A percentile compares a stretch with the other conserved stretches of the same genome.
phyloP scores from a whole-genome alignment of 208 protist species.

The Trypanosomatidae sp. region DNA sequence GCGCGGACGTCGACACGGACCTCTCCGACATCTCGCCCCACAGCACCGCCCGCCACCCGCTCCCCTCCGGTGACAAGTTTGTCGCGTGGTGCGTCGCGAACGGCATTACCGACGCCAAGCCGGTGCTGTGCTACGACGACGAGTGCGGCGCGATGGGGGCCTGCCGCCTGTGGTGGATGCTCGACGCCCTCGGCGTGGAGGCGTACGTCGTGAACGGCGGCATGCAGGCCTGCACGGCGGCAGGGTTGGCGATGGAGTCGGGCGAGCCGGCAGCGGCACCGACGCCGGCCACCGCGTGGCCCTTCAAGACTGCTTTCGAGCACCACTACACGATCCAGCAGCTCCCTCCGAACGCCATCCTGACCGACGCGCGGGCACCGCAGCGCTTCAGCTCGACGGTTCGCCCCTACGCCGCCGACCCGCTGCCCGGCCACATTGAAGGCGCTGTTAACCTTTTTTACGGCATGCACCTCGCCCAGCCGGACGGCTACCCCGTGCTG shows the following conservation, averaged over 20 bases:
- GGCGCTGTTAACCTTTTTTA: constrained; percentile 68
- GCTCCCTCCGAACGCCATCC: constrained; percentile 46
- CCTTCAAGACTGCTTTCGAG: constrained; percentile 38
- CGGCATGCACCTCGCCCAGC: constrained; percentile 19
- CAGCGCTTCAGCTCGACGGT: constrained; percentile 62
- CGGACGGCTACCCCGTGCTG: constrained; percentile 28
- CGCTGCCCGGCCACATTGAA: constrained; percentile 73
- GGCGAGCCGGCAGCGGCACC: constrained; percentile 15
- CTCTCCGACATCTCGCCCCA: constrained; percentile 26
- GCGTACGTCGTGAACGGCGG: constrained; percentile 83
- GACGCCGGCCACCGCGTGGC: constrained; percentile 34
- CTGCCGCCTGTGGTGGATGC: constrained; percentile 90
- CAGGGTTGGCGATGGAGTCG: constrained; percentile 41
- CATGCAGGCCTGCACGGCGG: constrained; percentile 48
- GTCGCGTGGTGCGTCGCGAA: constrained; percentile 58
- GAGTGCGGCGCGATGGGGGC: constrained; percentile 70
- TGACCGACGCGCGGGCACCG: constrained; percentile 62
- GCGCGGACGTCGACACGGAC: constrained; percentile 58
- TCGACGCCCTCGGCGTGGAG: constrained; percentile 73
- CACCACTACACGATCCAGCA: constrained; percentile 39
- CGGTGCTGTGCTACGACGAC: constrained; percentile 88
- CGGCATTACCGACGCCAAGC: constrained; percentile 35
- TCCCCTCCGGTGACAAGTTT: constrained; percentile 54
- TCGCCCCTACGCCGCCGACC: constrained; percentile 54
- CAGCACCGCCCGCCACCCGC: constrained; percentile 56